Base-by-base conservation (phyloP, 345 rosid species). In the Heritiera fomes region DNA sequence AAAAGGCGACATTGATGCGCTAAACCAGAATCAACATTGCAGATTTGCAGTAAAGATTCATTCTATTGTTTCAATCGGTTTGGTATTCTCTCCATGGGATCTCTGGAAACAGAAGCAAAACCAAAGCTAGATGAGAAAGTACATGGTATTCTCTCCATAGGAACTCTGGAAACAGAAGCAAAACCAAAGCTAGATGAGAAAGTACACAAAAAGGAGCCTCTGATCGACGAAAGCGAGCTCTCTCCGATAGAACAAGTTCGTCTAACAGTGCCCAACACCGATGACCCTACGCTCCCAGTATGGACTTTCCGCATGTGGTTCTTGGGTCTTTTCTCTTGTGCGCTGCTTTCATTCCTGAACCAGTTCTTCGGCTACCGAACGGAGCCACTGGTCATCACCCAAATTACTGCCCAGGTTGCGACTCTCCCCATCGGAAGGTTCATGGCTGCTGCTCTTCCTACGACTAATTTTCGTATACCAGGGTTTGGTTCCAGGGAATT, bases 251-350 rank as follows among this genome's bases (percentile, higher is more conserved):
- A 90, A 77, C 67, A 90, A 79, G 94, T 90, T 80, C 87, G 88
- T 63, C 85, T 90, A 14, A 90, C 91, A 8, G 94, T 89, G 0
- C 76, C 90, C 1, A 89, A 82, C 82, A 75, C 80, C 59, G 92
- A 90, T 66, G 90, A 90, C 80, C 85, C 87, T 28, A 76, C 88
- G 20, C 81, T 90, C 1, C 89, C 94, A 0, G 92, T 89, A 10
- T 91, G 88, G 87, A 91, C 94, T 17, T 91, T 88, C 75, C 88
- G 94, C 3, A 89, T 88, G 92, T 91, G 92, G 90, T 69, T 84
- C 72, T 82, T 91, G 13, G 90, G 94, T 17, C 13, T 88, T 12
- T 0, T 86, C 75, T 89, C 92, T 3, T 91, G 94, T 61, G 58
- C 72, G 14, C 83, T 91, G 14, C 88, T 91, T 73, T 87, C 94